Conservation (phyloP, 371 early-diverging fungal genomes). For the Mortierella sp. region DNA sequence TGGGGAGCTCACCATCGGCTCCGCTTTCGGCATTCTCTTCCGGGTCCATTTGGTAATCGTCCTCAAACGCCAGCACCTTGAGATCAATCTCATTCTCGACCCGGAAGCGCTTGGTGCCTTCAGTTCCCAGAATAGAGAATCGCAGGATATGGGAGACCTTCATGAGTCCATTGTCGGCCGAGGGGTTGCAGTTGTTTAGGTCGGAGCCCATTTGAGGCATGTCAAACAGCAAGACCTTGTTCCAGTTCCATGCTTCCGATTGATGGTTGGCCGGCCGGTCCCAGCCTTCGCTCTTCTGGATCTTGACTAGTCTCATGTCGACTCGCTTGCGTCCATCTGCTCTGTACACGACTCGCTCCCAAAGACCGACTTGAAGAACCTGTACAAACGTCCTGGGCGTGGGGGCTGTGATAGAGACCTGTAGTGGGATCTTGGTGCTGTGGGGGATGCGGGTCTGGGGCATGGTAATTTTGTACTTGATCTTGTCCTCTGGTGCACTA, state of each 20-base stretch:
- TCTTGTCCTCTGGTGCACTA: conserved; percentile 30
- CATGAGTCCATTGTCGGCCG: conserved; percentile 46
- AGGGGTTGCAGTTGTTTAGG: conserved; percentile 46
- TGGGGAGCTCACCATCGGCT: conserved; percentile 27
- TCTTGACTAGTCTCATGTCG: conserved; percentile 49
- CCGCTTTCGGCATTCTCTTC: conserved; percentile 9
- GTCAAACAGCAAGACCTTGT: conserved; percentile 54
- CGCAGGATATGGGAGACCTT: conserved; percentile 46
- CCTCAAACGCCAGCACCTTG: conserved; percentile 47
- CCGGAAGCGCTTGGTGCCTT: conserved; percentile 32
- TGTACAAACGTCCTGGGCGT: conserved; percentile 18
- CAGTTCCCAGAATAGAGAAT: conserved; percentile 39
- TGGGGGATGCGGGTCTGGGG: conserved; percentile 53
- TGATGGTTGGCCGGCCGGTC: conserved; percentile 7
- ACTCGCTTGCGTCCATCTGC: conserved; percentile 48
- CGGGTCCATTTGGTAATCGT: conserved; percentile 25
- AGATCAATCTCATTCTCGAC: conserved; percentile 45
- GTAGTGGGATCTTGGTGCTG: conserved; percentile 41
- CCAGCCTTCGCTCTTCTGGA: conserved; percentile 55
- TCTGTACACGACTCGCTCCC: conserved; percentile 46
- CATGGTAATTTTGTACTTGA: conserved; percentile 41
- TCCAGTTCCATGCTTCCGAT: conserved; percentile 53
- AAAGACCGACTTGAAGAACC: conserved; percentile 46
- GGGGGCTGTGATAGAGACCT: conserved; percentile 41
- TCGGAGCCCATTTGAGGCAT: conserved; percentile 51